A percentile compares a stretch with the other conserved stretches of the same genome.
Conservation (phyloP, 768 basidiomycete genomes). For the Rhizopogon vesiculosus region DNA sequence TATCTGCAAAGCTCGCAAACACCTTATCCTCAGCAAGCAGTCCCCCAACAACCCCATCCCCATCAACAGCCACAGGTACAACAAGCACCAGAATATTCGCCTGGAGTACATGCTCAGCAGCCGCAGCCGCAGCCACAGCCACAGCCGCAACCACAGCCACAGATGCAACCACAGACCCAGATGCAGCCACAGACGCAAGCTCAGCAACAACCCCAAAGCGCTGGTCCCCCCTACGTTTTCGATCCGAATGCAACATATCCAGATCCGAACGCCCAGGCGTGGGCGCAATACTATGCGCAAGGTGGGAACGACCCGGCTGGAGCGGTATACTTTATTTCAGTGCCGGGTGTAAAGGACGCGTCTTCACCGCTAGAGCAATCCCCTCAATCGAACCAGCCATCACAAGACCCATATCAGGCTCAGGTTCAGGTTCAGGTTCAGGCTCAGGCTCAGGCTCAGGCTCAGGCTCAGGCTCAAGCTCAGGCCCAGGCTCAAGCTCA, state of each 20-base stretch:
- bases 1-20: constrained; percentile 26
- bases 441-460: constrained; percentile 12
- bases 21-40: constrained; percentile 24
- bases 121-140: constrained; percentile 12
- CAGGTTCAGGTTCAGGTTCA: neutral
- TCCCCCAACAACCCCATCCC: constrained; percentile 21
- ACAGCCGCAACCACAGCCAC: neutral
- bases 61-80: constrained; percentile 29
- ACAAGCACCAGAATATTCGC: neutral
- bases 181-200: constrained; percentile 21
- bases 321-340: constrained; percentile 73
- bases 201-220: constrained; percentile 23
- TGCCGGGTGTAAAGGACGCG: constrained; percentile 65
- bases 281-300: constrained; percentile 82
- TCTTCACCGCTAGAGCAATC: constrained; percentile 12
- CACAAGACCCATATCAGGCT: constrained; percentile 3
- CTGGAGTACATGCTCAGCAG: constrained; percentile 12
- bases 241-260: constrained; percentile 65
- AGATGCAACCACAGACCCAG: neutral
- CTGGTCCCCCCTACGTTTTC: constrained; percentile 48
- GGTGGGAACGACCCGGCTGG: constrained; percentile 74
- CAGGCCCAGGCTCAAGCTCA: neutral
- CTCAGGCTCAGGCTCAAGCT: neutral
- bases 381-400: constrained; percentile 2
- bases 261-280: constrained; percentile 80